A percentile compares a stretch with the other conserved stretches of the same genome.
Evolutionary conservation across 148 eudicot species (phyloP).

Genomic region (Euryodendron excelsum): DNA sequence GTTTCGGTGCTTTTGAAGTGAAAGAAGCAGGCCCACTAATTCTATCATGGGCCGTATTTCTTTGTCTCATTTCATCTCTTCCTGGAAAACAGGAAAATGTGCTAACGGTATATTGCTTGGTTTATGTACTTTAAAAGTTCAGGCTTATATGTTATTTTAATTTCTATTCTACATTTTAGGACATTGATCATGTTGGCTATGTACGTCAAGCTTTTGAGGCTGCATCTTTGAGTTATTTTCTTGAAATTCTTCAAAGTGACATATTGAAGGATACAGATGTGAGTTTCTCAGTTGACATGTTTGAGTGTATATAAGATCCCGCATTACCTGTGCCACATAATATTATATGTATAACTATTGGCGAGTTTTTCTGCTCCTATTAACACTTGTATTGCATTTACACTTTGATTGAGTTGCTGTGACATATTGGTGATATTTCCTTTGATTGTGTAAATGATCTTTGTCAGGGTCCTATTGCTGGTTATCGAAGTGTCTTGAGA

Average conservation of each 20-base stretch:
- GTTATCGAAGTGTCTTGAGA: conserved; percentile 81
- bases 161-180: conserved; percentile 41
- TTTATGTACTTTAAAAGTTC: background rate
- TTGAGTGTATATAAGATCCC: conserved; percentile 5
- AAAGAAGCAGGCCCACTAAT: conserved; percentile 85
- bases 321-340: background rate
- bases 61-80: conserved; percentile 78
- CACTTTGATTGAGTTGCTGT: background rate
- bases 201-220: conserved; percentile 90
- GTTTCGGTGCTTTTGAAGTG: conserved; percentile 50
- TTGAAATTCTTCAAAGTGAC: conserved; percentile 76
- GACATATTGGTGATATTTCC: background rate
- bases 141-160: background rate
- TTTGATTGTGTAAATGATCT: conserved; percentile 12
- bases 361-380: background rate
- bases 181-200: conserved; percentile 82
- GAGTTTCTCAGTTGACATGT: conserved; percentile 27
- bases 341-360: background rate
- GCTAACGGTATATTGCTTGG: conserved; percentile 46
- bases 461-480: conserved; percentile 76
- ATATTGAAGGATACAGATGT: conserved; percentile 80
- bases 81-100: conserved; percentile 59
- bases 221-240: conserved; percentile 62
- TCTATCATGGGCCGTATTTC: conserved; percentile 89
- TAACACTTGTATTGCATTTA: background rate